Evolutionary conservation across 163 green algal genomes (phyloP), one percentile per base, ranked within the genome.

Genomic region (Volvox carteri): DNA sequence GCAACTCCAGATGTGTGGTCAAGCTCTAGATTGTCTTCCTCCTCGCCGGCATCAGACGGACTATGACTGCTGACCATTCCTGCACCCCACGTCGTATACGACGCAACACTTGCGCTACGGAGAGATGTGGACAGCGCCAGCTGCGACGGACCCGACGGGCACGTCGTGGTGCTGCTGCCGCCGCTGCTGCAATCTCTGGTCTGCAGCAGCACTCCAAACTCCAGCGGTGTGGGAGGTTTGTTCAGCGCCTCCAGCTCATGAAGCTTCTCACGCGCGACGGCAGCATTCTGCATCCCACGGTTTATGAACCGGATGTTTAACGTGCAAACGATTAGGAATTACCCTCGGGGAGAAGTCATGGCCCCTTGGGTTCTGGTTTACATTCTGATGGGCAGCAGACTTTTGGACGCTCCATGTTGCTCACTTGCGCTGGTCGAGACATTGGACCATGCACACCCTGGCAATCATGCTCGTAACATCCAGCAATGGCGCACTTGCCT

Each of bases 231-330:
- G 1, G 83, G 83, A 8, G 83, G 83, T 14, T 67, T 67, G 11
- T 35, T 4, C 33, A 81, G 35, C 8, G 50, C 39, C 68, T 81
- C 50, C 50, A 88, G 25, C 83, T 88, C 83, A 0, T 67, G 83
- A 1, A 88, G 48, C 67, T 88, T 88, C 83, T 88, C 83, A 4
- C 68, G 67, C 6, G 83, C 83, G 46, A 88, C 83, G 44, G 68
- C 68, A 18, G 83, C 67, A 1, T 88, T 67, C 58, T 85, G 67
- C 9, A 25, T n/a, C n/a, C n/a, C n/a, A n/a, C n/a, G n/a, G n/a
- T n/a, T n/a, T n/a, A n/a, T n/a, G n/a, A n/a, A n/a, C n/a, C n/a
- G n/a, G n/a, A n/a, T n/a, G n/a, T n/a, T n/a, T n/a, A n/a, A n/a
- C n/a, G n/a, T n/a, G n/a, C n/a, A n/a, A n/a, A n/a, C n/a, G n/a